Percentiles rank a stretch among this genome's conserved stretches.
Evolutionary conservation across 257 asterid genomes (phyloP).

Genomic region (Parsonsia alboflavescens): DNA sequence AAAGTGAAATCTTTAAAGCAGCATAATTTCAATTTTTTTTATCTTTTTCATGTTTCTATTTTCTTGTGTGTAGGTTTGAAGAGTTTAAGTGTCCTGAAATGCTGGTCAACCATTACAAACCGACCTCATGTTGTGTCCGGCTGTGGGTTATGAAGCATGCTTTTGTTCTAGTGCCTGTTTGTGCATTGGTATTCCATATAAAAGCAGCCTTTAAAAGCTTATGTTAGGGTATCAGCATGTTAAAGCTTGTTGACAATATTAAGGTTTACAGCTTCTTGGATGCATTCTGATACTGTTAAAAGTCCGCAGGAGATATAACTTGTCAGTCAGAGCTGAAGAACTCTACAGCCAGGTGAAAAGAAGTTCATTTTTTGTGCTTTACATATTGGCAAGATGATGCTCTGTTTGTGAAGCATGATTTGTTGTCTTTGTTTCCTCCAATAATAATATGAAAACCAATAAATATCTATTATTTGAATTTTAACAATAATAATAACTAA

Average conservation of each 20-base stretch:
- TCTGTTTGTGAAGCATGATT: not conserved
- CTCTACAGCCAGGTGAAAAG: constrained; percentile 65
- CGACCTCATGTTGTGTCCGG: constrained; percentile 54
- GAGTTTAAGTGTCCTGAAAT: constrained; percentile 80
- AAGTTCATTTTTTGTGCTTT: constrained; percentile 4
- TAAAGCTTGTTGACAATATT: constrained; percentile 50
- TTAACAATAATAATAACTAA: not conserved
- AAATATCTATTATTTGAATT: not conserved
- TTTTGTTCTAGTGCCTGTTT: constrained; percentile 51
- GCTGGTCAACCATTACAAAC: constrained; percentile 55
- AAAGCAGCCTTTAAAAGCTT: constrained; percentile 39
- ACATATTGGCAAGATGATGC: not conserved
- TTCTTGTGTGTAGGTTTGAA: constrained; percentile 43
- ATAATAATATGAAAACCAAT: not conserved
- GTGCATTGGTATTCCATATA: constrained; percentile 62
- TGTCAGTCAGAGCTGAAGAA: constrained; percentile 71
- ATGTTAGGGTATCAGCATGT: constrained; percentile 25
- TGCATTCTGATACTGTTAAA: constrained; percentile 45
- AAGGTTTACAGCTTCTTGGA: constrained; percentile 72
- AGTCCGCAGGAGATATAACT: constrained; percentile 39
- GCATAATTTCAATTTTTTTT: not conserved
- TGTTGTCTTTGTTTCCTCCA: not conserved
- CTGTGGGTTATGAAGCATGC: constrained; percentile 61
- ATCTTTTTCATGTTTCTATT: not conserved
- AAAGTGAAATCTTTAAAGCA: constrained; percentile 3